Evolutionary conservation across 371 early-diverging fungal species (phyloP).

Genomic region (Mucor indicus): DNA sequence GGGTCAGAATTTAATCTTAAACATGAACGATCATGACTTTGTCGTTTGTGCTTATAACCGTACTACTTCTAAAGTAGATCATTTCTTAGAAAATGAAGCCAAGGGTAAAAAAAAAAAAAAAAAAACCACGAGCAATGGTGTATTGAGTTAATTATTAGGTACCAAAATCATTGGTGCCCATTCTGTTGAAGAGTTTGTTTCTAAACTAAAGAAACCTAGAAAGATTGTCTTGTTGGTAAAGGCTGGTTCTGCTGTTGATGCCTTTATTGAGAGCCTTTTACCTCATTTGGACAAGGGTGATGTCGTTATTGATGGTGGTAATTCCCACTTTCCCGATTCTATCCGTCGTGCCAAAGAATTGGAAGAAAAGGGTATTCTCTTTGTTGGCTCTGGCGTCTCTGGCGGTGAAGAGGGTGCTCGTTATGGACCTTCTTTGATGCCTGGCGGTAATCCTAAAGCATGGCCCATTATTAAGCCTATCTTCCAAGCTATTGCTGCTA

Average conservation of each 20-base stretch:
- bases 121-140: too few relatives aligned
- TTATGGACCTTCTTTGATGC: conserved; percentile 98
- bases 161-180: conserved; percentile 93
- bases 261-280: conserved; percentile 87
- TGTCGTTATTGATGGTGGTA: conserved; percentile 99
- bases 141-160: too few relatives aligned
- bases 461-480: conserved; percentile 94
- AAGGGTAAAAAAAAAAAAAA: too few relatives aligned
- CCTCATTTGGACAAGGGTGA: conserved; percentile 89
- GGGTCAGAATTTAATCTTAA: conserved; percentile 98
- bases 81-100: conserved; percentile 93
- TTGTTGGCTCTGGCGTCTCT: conserved; percentile 98
- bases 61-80: conserved; percentile 92
- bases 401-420: conserved; percentile 99
- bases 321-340: conserved; percentile 98
- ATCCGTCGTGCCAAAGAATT: conserved; percentile 87
- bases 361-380: conserved; percentile 86
- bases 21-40: conserved; percentile 98
- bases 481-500: conserved; percentile 95
- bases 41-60: conserved; percentile 96
- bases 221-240: conserved; percentile 98
- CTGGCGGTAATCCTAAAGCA: conserved; percentile 92
- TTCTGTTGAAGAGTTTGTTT: conserved; percentile 89
- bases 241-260: conserved; percentile 96
- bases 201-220: conserved; percentile 91